Percentiles rank a stretch among this genome's conserved stretches.
These are phyloP conservation scores for Cercospora sp. DNA, from an alignment of 2,329 filamentous ascomycete genomes.

Conservation along the genomic window DNA sequence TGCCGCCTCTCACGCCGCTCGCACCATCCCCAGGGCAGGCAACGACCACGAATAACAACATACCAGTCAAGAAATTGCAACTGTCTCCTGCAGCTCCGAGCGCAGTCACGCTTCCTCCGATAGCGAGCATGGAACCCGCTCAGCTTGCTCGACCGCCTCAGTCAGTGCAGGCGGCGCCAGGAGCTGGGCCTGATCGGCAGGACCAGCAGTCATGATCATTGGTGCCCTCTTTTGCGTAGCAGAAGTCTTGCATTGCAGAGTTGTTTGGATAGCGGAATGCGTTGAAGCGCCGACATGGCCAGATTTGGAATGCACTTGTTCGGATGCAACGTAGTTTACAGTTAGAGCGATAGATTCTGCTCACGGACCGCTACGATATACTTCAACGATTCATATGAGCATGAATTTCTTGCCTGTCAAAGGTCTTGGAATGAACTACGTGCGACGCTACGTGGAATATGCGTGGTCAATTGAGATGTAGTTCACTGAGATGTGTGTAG, in stretches of 20 bases:
- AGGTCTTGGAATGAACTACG: background rate
- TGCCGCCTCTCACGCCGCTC: constrained; percentile 31
- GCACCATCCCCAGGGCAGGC: constrained; percentile 33
- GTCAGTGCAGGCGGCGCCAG: background rate
- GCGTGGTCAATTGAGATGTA: background rate
- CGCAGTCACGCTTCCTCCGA: constrained; percentile 5
- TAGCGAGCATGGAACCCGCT: background rate
- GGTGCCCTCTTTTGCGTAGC: background rate
- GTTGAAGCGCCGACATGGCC: background rate
- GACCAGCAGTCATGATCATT: background rate
- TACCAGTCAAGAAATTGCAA: constrained; percentile 36
- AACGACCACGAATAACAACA: constrained; percentile 26
- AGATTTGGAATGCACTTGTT: background rate
- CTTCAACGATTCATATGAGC: background rate
- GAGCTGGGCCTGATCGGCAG: background rate
- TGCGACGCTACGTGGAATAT: background rate
- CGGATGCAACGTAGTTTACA: background rate
- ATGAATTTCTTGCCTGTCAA: background rate
- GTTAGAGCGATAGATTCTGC: background rate
- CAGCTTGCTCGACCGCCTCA: background rate
- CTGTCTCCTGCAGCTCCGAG: constrained; percentile 1
- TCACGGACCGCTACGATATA: background rate
- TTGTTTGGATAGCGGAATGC: background rate
- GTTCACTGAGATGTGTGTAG: too few species aligned
- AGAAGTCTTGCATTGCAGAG: background rate